Evolutionary conservation across 192 early-diverging fungal species (phyloP).

Genomic region (Backusella parvicylindrica): DNA sequence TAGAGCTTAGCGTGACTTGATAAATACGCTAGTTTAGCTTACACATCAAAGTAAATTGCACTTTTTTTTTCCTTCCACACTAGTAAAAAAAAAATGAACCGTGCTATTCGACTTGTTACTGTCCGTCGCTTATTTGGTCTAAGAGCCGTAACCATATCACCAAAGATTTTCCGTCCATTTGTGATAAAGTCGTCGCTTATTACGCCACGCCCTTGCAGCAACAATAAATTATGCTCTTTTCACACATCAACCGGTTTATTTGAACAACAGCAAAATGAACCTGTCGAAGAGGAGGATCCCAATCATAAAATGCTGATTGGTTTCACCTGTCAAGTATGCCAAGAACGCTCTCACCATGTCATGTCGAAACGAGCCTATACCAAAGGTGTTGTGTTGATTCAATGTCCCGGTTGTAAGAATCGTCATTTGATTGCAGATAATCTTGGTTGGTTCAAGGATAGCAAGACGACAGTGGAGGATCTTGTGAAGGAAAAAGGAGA

Average conservation of each 20-base stretch:
- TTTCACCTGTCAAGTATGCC: conserved; percentile 95
- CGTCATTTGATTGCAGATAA: conserved; percentile 96
- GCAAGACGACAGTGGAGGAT: conserved; percentile 73
- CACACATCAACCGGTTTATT: background rate
- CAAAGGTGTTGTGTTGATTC: conserved; percentile 91
- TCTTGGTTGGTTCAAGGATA: conserved; percentile 89
- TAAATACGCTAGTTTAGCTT: background rate
- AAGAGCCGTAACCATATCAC: background rate
- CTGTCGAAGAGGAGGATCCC: conserved; percentile 32
- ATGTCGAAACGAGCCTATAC: conserved; percentile 92
- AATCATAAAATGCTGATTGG: conserved; percentile 72
- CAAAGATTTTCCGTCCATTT: background rate
- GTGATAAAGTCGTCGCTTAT: background rate
- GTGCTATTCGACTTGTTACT: background rate
- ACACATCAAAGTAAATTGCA: background rate
- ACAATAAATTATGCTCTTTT: background rate
- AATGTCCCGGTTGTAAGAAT: conserved; percentile 88
- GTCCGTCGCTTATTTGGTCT: background rate
- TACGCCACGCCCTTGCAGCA: background rate
- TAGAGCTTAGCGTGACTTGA: background rate
- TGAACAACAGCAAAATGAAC: conserved; percentile 1
- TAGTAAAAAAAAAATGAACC: background rate
- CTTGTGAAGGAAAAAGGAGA: conserved; percentile 77
- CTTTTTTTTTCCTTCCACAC: background rate
- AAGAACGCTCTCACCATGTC: conserved; percentile 75